These are phyloP conservation scores for Solanum boliviense DNA, from an alignment of 257 asterid species.

Conservation along the genomic window DNA sequence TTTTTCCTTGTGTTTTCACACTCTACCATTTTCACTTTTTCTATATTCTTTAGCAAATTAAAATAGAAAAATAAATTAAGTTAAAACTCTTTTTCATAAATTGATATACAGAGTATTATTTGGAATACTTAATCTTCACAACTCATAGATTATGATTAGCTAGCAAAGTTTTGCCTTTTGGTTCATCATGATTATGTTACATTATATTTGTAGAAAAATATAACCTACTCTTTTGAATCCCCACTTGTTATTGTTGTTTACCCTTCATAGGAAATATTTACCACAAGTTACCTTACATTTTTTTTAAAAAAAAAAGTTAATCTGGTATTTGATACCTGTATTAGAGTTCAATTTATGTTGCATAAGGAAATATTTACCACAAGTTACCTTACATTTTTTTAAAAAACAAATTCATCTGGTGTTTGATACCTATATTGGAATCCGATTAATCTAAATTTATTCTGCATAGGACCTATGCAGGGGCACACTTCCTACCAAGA, in stretches of 20 bases:
- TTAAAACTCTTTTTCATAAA: background rate
- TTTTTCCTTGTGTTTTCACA: background rate
- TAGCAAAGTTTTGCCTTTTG: background rate
- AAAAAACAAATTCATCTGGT: fast-evolving
- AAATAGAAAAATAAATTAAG: too few relatives aligned
- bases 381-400: too few relatives aligned
- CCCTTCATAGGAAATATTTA: background rate
- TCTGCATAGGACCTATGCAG: background rate
- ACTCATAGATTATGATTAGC: background rate
- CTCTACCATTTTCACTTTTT: background rate
- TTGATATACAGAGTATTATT: background rate
- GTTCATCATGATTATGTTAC: background rate
- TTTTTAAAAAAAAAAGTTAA: too few relatives aligned
- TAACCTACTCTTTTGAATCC: background rate
- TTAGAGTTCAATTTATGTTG: too few relatives aligned
- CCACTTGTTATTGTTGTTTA: background rate
- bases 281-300: background rate
- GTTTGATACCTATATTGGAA: too few relatives aligned
- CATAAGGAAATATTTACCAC: too few relatives aligned
- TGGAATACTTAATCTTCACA: background rate
- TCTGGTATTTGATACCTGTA: too few relatives aligned
- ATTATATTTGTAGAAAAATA: background rate
- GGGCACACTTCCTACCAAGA: too few relatives aligned
- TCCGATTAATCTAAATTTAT: too few relatives aligned
- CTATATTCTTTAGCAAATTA: background rate